Evolutionary conservation across 192 early-diverging fungal genomes (phyloP), one percentile per base, ranked within the genome.

Genomic region (Gigaspora rosea): DNA sequence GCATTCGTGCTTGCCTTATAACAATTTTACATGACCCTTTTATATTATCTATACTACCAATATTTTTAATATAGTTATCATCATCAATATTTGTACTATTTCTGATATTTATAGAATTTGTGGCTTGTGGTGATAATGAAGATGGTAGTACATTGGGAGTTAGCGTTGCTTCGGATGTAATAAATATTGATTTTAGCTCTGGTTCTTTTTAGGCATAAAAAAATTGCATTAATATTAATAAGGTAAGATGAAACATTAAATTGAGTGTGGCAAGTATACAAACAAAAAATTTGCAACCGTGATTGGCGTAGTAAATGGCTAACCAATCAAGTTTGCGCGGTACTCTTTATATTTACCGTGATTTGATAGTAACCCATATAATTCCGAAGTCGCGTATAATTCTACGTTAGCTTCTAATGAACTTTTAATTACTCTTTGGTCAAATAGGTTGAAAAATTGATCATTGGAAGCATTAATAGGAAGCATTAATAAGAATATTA

Each of bases 391-490:
- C 8, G 82, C 7, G 16, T 78, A 76, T 27, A 89, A 78, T 41
- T 84, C 77, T 4, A 89, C 72, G 0, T 78, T 79, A 13, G 86
- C 88, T 68, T 89, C 88, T 64, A 85, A 81, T 6, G 88, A 89
- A 15, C 84, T 80, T 8, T 83, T 78, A 27, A 89, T 85, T 22
- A 79, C 13, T 57, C 85, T 85, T 22, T 35, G n/a, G 48, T 41
- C 35, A 51, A 27, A 27, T 27, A 27, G 0, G 27, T 27, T 27
- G 27, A 27, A 27, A 1, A 27, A 27, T 27, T 27, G 27, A 27
- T 27, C 0, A 27, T 27, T 27, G 27, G 27, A 27, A 27, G 27
- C 27, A 46, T n/a, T 70, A 54, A 41, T 64, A 27, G 63, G 2
- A 16, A 18, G 27, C 27, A 46, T n/a, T 70, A 54, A 41, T 64